Conservation (phyloP, 2,329 filamentous ascomycete genomes). For the Aspergillus brunneoviolaceus region DNA sequence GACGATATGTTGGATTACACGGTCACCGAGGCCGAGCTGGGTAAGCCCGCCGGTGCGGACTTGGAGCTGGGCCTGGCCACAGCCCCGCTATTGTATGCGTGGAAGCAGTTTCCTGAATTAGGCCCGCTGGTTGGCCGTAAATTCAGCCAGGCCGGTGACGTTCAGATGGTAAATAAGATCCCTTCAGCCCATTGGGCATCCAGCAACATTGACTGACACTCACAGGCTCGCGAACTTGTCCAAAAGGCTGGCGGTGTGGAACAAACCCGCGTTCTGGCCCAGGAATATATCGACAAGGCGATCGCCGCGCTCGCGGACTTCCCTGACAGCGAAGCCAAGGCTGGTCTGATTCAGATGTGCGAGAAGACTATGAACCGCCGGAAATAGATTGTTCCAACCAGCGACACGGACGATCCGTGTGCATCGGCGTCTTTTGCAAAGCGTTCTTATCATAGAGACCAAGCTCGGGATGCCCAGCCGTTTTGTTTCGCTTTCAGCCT, state of each 20-base stretch:
- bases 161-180: slow-evolving; percentile 66
- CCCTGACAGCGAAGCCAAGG: slow-evolving; percentile 92
- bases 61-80: slow-evolving; percentile 90
- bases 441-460: neutral
- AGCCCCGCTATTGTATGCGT: slow-evolving; percentile 90
- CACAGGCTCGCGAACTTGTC: slow-evolving; percentile 81
- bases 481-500: neutral
- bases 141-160: slow-evolving; percentile 80
- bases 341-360: slow-evolving; percentile 89
- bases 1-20: slow-evolving; percentile 99
- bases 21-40: slow-evolving; percentile 75
- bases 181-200: neutral
- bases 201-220: neutral
- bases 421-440: neutral
- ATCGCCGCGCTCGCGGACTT: slow-evolving; percentile 80
- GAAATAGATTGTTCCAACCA: slow-evolving; percentile 56
- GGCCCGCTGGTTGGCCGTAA: slow-evolving; percentile 88
- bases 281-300: slow-evolving; percentile 86
- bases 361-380: slow-evolving; percentile 84
- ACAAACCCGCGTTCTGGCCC: slow-evolving; percentile 84
- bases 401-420: slow-evolving; percentile 1
- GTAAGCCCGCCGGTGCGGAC: slow-evolving; percentile 93
- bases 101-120: slow-evolving; percentile 82
- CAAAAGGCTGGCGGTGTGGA: slow-evolving; percentile 81
- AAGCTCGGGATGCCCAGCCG: neutral